Conservation (phyloP, 305 asterid genomes). For the Fraxinus floribunda region DNA sequence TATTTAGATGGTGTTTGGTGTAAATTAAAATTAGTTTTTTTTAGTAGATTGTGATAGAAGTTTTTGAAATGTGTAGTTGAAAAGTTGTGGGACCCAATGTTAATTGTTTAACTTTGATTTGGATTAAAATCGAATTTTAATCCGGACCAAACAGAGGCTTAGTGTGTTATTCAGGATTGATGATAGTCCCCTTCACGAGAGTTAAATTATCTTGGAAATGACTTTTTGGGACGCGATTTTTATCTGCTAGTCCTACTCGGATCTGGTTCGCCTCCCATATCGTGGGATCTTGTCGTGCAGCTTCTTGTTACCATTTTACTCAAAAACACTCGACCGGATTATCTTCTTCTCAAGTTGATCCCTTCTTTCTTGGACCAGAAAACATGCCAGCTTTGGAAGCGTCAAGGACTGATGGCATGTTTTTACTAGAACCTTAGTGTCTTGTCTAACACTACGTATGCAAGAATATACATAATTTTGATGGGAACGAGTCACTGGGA, state of each 20-base stretch:
- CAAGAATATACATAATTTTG: not conserved
- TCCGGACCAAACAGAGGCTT: too few species aligned
- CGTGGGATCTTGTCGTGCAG: constrained; percentile 49
- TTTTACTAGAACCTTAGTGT: not conserved
- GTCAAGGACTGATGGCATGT: not conserved
- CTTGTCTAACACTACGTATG: not conserved
- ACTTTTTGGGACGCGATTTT: constrained; percentile 12
- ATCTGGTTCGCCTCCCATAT: constrained; percentile 59
- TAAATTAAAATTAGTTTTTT: too few species aligned
- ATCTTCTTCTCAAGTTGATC: not conserved
- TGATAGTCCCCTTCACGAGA: too few species aligned
- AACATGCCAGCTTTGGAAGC: not conserved
- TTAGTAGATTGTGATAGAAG: too few species aligned
- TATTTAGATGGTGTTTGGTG: too few species aligned
- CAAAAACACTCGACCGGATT: not conserved
- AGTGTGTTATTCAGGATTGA: too few species aligned
- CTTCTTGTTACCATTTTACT: constrained; percentile 23
- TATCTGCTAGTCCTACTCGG: constrained; percentile 60
- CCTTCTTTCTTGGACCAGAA: not conserved
- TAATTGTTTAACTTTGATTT: too few species aligned
- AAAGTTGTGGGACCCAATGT: too few species aligned
- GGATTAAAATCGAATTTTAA: too few species aligned
- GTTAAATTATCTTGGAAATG: too few species aligned
- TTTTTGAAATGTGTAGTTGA: too few species aligned
- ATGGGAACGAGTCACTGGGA: not conserved